These are phyloP conservation scores for Magnolia officinalis DNA, from an alignment of 164 flowering plant genomes.

Conservation along the genomic window DNA sequence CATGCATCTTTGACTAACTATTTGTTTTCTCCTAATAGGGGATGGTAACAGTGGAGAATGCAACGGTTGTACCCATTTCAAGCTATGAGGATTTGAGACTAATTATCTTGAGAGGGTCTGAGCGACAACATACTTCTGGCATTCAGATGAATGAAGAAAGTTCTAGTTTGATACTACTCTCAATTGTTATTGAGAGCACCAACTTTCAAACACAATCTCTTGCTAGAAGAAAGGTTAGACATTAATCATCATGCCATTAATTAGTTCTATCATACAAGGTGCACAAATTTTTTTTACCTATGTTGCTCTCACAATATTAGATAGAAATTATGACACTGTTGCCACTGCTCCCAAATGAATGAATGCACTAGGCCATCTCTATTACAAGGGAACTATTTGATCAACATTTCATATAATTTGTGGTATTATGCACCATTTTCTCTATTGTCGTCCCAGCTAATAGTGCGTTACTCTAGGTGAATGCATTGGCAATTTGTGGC, in stretches of 20 bases:
- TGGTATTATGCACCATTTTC: neutral
- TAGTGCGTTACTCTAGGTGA: neutral
- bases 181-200: conserved; percentile 85
- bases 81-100: conserved; percentile 65
- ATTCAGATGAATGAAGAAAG: conserved; percentile 98
- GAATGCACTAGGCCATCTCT: neutral
- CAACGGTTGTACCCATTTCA: conserved; percentile 61
- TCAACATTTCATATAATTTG: too few relatives aligned
- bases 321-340: neutral
- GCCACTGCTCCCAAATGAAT: neutral
- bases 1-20: conserved; percentile 3
- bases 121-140: conserved; percentile 79
- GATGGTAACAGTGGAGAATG: conserved; percentile 92
- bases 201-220: conserved; percentile 89
- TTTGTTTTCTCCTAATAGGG: conserved; percentile 42
- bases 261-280: neutral
- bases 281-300: neutral
- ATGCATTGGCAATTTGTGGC: neutral
- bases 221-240: conserved; percentile 87
- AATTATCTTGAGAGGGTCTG: conserved; percentile 76
- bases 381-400: neutral
- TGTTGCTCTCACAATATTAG: neutral
- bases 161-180: conserved; percentile 73
- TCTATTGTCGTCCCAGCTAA: neutral
- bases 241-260: neutral